A percentile compares a stretch with the other conserved stretches of the same genome.
phyloP scores from a whole-genome alignment of 2,329 filamentous ascomycete genomes.

The Fusarium foetens region DNA sequence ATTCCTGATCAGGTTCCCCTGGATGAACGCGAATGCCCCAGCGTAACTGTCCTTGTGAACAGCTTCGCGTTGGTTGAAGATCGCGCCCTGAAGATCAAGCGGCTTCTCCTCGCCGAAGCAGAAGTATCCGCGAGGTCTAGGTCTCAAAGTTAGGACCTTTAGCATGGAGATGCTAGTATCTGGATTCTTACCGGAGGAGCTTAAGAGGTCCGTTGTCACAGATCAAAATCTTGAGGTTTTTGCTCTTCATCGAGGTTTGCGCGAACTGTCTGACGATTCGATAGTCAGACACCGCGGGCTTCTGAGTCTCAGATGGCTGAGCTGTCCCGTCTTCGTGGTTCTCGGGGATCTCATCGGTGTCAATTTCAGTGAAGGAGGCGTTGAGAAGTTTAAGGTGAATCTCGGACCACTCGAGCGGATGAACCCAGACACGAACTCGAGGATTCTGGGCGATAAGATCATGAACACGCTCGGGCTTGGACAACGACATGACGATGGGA shows the following conservation, averaged over 20 bases:
- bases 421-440: slow-evolving; percentile 41
- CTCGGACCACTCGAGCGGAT: slow-evolving; percentile 38
- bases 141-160: background rate
- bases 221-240: slow-evolving; percentile 34
- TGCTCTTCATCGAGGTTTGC: slow-evolving; percentile 36
- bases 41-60: background rate
- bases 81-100: slow-evolving; percentile 38
- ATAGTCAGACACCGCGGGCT: slow-evolving; percentile 14
- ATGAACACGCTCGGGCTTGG: slow-evolving; percentile 11
- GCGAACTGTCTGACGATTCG: slow-evolving; percentile 35
- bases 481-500: slow-evolving; percentile 3
- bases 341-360: accelerated
- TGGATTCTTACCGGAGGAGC: slow-evolving; percentile 27
- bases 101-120: slow-evolving; percentile 33
- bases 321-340: background rate
- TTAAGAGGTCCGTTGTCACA: slow-evolving; percentile 34
- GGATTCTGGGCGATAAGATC: slow-evolving; percentile 40
- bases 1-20: slow-evolving; percentile 33
- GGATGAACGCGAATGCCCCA: slow-evolving; percentile 39
- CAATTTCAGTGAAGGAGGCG: slow-evolving; percentile 22
- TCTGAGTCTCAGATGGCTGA: background rate
- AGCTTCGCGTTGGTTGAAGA: slow-evolving; percentile 26
- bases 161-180: accelerated
- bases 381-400: slow-evolving; percentile 35
- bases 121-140: slow-evolving; percentile 40